phyloP scores from a whole-genome alignment of 1,284 basidiomycete genomes.

The Clitocybe nebularis region DNA sequence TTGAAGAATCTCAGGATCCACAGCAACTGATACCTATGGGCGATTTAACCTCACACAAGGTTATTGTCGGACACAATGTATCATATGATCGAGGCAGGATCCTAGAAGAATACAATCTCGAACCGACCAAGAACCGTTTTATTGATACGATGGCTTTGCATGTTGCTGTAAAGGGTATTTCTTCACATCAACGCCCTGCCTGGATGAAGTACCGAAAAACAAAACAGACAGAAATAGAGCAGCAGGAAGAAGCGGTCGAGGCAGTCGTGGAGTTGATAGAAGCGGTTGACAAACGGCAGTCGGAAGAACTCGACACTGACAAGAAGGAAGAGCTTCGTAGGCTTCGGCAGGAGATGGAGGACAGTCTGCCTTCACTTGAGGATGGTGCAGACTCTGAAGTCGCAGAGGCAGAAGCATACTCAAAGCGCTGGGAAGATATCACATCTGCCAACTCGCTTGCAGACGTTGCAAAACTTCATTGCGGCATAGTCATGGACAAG shows the following conservation, averaged over 20 bases:
- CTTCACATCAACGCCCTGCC: constrained; percentile 89
- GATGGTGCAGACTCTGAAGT: constrained; percentile 23
- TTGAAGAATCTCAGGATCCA: constrained; percentile 60
- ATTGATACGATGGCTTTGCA: constrained; percentile 96
- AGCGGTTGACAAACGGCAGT: constrained; percentile 43
- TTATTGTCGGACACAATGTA: constrained; percentile 94
- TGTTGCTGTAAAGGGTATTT: constrained; percentile 92
- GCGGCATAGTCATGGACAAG: constrained; percentile 81
- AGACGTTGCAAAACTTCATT: constrained; percentile 91
- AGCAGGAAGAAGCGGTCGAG: constrained; percentile 56
- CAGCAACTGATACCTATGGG: constrained; percentile 81
- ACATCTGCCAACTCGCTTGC: constrained; percentile 91
- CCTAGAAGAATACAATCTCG: constrained; percentile 80
- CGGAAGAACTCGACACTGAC: constrained; percentile 31
- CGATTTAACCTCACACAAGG: constrained; percentile 43
- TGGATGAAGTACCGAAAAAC: constrained; percentile 84
- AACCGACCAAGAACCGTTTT: constrained; percentile 74
- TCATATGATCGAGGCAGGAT: constrained; percentile 90
- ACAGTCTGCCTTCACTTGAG: constrained; percentile 24
- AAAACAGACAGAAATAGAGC: constrained; percentile 49
- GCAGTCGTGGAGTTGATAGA: constrained; percentile 48
- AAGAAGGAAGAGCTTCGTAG: constrained; percentile 38
- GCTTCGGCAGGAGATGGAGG: constrained; percentile 44
- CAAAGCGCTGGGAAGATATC: constrained; percentile 87
- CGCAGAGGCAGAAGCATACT: constrained; percentile 37